phyloP scores from a whole-genome alignment of 805 yeast species.

The Wickerhamiella sergipiensis region DNA sequence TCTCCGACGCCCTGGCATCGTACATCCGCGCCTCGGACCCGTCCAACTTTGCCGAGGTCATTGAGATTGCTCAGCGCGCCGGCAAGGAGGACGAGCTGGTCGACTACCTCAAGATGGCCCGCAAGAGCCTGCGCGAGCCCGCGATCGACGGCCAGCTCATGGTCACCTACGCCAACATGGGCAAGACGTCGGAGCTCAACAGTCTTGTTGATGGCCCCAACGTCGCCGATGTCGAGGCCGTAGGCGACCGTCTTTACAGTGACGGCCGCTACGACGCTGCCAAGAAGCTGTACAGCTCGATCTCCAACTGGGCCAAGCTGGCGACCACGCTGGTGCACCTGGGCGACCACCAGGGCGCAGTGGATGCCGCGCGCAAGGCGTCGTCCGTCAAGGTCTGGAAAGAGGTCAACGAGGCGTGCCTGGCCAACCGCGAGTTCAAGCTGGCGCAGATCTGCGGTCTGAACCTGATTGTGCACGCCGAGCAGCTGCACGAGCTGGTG shows the following conservation, averaged over 20 bases:
- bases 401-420: constrained; percentile 93
- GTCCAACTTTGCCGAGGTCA: constrained; percentile 75
- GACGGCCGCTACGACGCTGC: constrained; percentile 84
- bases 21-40: constrained; percentile 89
- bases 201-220: constrained; percentile 72
- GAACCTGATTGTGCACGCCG: constrained; percentile 93
- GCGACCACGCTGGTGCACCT: constrained; percentile 93
- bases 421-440: constrained; percentile 87
- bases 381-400: constrained; percentile 91
- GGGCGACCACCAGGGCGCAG: constrained; percentile 90
- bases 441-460: constrained; percentile 97
- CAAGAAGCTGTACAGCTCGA: constrained; percentile 67
- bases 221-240: constrained; percentile 81
- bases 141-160: constrained; percentile 84
- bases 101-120: constrained; percentile 79
- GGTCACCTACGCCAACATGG: constrained; percentile 71
- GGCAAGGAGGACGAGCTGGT: constrained; percentile 92
- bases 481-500: constrained; percentile 84
- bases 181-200: constrained; percentile 66
- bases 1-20: constrained; percentile 82
- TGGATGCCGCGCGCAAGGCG: constrained; percentile 97
- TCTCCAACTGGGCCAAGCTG: constrained; percentile 87
- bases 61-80: constrained; percentile 89
- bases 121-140: constrained; percentile 82
- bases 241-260: constrained; percentile 83